These are phyloP conservation scores for Cetradonia linearis DNA, from an alignment of 495 filamentous ascomycete genomes.

Conservation along the genomic window DNA sequence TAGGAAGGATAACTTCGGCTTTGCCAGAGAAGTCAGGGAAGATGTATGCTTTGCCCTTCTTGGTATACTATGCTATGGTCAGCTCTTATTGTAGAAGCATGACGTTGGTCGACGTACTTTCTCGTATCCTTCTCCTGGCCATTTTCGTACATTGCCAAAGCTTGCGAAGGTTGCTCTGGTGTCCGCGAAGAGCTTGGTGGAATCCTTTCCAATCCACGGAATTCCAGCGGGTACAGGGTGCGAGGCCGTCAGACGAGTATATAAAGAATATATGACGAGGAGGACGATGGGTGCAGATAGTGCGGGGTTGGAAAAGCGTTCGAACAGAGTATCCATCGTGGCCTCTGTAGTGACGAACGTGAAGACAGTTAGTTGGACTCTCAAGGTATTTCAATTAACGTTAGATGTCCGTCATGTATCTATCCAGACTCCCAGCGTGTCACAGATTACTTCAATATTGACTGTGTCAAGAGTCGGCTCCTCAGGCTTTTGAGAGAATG, in stretches of 20 bases:
- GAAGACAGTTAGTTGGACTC: too few species aligned
- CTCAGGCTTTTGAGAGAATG: too few species aligned
- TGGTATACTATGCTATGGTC: slow-evolving; percentile 24
- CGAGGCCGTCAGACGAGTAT: background rate
- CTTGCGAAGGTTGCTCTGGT: slow-evolving; percentile 7
- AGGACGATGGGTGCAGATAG: background rate
- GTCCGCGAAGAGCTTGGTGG: slow-evolving; percentile 9
- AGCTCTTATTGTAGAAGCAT: background rate
- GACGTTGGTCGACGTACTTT: background rate
- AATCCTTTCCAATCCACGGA: slow-evolving; percentile 16
- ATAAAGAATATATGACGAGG: background rate
- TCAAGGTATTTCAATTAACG: too few species aligned
- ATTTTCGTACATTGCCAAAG: slow-evolving; percentile 6
- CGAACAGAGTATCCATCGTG: slow-evolving; percentile 1
- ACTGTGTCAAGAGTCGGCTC: too few species aligned
- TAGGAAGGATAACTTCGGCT: slow-evolving; percentile 30
- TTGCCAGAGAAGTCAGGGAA: slow-evolving; percentile 30
- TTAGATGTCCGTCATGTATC: too few species aligned
- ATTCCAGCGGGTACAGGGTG: slow-evolving; percentile 4
- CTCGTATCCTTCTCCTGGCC: slow-evolving; percentile 11
- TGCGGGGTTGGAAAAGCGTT: background rate
- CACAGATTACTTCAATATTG: too few species aligned
- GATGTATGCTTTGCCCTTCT: slow-evolving; percentile 29
- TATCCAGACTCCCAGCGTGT: too few species aligned
- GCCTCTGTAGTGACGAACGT: too few species aligned